Evolutionary conservation across 805 yeast genomes (phyloP).

Genomic region (Komagataella pastoris): DNA sequence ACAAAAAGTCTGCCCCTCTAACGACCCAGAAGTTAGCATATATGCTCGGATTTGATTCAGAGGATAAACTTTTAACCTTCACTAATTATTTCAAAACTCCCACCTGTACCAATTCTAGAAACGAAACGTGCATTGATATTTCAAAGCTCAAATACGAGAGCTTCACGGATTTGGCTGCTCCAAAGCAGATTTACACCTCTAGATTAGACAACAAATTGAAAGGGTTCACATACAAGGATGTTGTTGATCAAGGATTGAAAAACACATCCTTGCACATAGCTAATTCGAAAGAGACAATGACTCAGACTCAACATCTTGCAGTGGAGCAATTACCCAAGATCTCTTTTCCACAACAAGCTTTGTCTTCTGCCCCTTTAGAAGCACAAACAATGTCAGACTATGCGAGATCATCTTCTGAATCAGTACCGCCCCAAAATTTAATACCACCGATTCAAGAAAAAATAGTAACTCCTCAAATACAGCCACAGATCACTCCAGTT

Average conservation of each 20-base stretch:
- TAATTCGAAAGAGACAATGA: neutral
- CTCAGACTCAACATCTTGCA: neutral
- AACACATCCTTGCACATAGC: neutral
- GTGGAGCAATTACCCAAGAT: neutral
- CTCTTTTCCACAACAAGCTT: neutral
- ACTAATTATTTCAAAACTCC: neutral
- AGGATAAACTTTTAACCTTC: conserved; percentile 19
- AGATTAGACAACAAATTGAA: neutral
- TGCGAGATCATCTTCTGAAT: neutral
- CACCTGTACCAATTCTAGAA: neutral
- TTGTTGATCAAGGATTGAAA: neutral
- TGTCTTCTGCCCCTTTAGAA: neutral
- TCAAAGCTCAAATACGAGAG: neutral
- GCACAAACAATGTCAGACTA: neutral
- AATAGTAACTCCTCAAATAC: neutral
- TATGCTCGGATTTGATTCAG: conserved; percentile 56
- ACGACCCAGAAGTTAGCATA: conserved; percentile 30
- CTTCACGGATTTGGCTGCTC: neutral
- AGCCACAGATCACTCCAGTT: neutral
- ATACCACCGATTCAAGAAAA: neutral
- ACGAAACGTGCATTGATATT: neutral
- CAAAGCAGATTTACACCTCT: neutral
- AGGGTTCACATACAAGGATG: neutral
- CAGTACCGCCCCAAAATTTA: neutral
- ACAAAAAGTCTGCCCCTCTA: conserved; percentile 58